A percentile compares a stretch with the other conserved stretches of the same genome.
phyloP scores from a whole-genome alignment of 768 basidiomycete genomes.

The Paxillus involutus region DNA sequence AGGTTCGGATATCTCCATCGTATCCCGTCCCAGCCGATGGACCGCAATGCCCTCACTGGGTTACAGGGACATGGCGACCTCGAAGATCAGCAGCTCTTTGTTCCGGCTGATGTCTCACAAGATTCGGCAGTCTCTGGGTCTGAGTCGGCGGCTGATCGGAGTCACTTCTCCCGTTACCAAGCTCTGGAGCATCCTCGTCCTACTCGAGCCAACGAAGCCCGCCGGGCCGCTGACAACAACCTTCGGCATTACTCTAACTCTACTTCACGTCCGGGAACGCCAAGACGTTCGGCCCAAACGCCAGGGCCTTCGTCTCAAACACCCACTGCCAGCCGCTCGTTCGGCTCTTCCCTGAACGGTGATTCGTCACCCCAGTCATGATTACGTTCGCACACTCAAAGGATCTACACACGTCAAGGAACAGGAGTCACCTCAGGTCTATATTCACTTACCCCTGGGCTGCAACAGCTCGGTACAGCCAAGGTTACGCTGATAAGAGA shows the following conservation, averaged over 20 bases:
- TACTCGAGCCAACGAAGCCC: conserved; percentile 20
- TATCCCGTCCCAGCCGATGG: conserved; percentile 76
- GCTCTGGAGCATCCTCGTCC: conserved; percentile 30
- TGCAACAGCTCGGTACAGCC: conserved; percentile 19
- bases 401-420: conserved; percentile 30
- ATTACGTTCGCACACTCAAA: conserved; percentile 38
- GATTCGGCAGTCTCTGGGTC: conserved; percentile 1
- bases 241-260: conserved; percentile 18
- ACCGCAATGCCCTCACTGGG: conserved; percentile 57
- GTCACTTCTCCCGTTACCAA: conserved; percentile 8
- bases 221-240: conserved; percentile 12
- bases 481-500: conserved; percentile 14
- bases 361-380: conserved; percentile 42
- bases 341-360: conserved; percentile 47
- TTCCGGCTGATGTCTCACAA: conserved; percentile 59
- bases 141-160: conserved; percentile 6
- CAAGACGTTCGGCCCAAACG: conserved; percentile 26
- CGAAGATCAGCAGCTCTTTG: conserved; percentile 67
- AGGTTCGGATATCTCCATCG: conserved; percentile 93
- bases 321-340: conserved; percentile 31
- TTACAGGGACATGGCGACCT: conserved; percentile 51
- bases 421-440: conserved; percentile 23
- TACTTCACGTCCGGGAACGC: conserved; percentile 25
- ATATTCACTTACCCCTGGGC: conserved; percentile 18
- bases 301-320: conserved; percentile 31